Evolutionary conservation across 75 land plant genomes (phyloP).

Genomic region (Adiantum capillusveneris): DNA sequence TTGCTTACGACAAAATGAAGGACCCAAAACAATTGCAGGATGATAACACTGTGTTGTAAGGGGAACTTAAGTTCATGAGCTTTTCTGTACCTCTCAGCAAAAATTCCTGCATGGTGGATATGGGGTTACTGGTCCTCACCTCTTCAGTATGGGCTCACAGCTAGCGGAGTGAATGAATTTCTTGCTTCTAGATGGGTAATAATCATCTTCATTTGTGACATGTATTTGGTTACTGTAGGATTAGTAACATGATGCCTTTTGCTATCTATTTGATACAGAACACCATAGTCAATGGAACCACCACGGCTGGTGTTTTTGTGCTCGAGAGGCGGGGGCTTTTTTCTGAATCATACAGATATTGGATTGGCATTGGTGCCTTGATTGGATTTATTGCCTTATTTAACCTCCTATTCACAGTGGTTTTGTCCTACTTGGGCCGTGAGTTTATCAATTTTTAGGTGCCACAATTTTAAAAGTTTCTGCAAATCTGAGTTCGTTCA

Average conservation of each 20-base stretch:
- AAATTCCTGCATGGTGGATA: slow-evolving; percentile 46
- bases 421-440: slow-evolving; percentile 28
- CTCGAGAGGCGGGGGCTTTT: slow-evolving; percentile 17
- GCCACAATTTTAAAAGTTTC: neutral
- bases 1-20: too few species aligned
- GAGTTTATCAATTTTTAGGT: slow-evolving; percentile 4
- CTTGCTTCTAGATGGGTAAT: slow-evolving; percentile 38
- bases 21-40: too few species aligned
- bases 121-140: slow-evolving; percentile 58
- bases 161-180: slow-evolving; percentile 42
- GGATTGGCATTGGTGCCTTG: slow-evolving; percentile 35
- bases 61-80: too few species aligned
- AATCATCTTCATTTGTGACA: slow-evolving; percentile 6
- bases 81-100: slow-evolving; percentile 11
- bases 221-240: neutral
- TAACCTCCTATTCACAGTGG: slow-evolving; percentile 26
- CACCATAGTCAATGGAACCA: neutral
- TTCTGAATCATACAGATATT: slow-evolving; percentile 25
- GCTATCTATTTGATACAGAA: neutral
- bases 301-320: slow-evolving; percentile 13
- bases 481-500: neutral
- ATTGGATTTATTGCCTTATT: slow-evolving; percentile 27
- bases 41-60: too few species aligned
- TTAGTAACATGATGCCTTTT: neutral
- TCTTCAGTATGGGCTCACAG: slow-evolving; percentile 40